Evolutionary conservation across 768 basidiomycete species (phyloP).

Genomic region (Royoungia palumana): DNA sequence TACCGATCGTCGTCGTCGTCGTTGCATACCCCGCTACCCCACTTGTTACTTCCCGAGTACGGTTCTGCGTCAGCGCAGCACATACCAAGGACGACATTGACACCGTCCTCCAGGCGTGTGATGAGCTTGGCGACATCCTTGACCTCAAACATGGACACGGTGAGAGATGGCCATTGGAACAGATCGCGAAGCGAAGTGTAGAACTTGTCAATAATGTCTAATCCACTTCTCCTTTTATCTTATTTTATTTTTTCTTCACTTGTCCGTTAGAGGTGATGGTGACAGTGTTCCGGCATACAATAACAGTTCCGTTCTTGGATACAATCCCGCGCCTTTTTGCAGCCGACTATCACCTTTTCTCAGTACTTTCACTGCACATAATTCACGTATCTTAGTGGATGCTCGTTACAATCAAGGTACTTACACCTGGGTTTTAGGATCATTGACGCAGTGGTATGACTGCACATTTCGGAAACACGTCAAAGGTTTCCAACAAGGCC

Average conservation of each 20-base stretch:
- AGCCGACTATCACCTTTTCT: slow-evolving; percentile 7
- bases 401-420: background rate
- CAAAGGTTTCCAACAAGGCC: too few species aligned
- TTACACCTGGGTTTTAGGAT: too few species aligned
- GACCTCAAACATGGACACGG: slow-evolving; percentile 79
- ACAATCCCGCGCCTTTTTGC: slow-evolving; percentile 13
- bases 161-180: slow-evolving; percentile 78
- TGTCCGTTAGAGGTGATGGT: background rate
- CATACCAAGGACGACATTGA: slow-evolving; percentile 99
- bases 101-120: slow-evolving; percentile 75
- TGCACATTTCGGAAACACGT: too few species aligned
- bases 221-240: background rate
- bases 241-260: background rate
- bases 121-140: slow-evolving; percentile 86
- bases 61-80: slow-evolving; percentile 91
- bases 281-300: background rate
- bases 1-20: slow-evolving; percentile 84
- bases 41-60: slow-evolving; percentile 79
- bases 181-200: slow-evolving; percentile 65
- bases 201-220: slow-evolving; percentile 58
- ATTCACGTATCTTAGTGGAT: slow-evolving; percentile 23
- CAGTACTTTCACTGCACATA: slow-evolving; percentile 25
- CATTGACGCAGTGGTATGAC: too few species aligned
- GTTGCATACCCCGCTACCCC: slow-evolving; percentile 91
- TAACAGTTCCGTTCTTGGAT: slow-evolving; percentile 20